Conservation (phyloP, 2,329 filamentous ascomycete species). For the Phoma sp. region DNA sequence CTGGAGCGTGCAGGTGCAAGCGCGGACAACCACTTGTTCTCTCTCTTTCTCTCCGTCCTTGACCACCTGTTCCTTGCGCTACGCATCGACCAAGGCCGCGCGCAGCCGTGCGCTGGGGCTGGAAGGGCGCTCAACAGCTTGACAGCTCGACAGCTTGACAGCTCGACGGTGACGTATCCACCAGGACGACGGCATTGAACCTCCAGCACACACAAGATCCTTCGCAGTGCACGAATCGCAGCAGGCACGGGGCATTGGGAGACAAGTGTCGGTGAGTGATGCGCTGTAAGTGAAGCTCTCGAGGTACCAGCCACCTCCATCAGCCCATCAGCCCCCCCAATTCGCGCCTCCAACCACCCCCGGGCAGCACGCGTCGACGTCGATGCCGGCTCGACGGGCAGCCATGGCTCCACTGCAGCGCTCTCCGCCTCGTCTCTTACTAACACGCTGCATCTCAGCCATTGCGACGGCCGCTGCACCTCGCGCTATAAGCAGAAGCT, state of each 20-base stretch:
- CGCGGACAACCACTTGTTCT: background rate
- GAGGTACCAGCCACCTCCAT: conserved; percentile 18
- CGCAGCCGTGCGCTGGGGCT: conserved; percentile 26
- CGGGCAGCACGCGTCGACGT: no score
- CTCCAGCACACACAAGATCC: conserved; percentile 18
- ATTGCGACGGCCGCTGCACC: conserved; percentile 21
- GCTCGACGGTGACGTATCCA: conserved; percentile 21
- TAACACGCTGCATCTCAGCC: conserved; percentile 32
- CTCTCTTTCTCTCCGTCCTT: background rate
- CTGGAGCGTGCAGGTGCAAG: conserved; percentile 7
- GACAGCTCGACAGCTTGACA: no score
- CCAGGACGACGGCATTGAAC: conserved; percentile 22
- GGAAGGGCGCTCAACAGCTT: conserved; percentile 17
- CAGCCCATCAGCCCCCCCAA: conserved; percentile 28
- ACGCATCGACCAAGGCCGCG: conserved; percentile 18
- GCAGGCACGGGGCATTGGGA: background rate
- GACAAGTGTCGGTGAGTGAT: conserved; percentile 19
- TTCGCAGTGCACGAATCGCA: conserved; percentile 9
- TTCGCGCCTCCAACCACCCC: conserved; percentile 26
- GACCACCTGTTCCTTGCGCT: conserved; percentile 6
- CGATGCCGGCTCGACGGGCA: conserved; percentile 17
- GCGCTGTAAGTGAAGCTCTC: conserved; percentile 11
- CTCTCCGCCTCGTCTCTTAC: conserved; percentile 25
- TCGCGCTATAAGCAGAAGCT: conserved; percentile 25
- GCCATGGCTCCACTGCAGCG: conserved; percentile 33